Percentiles rank a stretch among this genome's conserved stretches.
These are phyloP conservation scores for Yarrowia bubula DNA, from an alignment of 805 yeast genomes.

Conservation along the genomic window DNA sequence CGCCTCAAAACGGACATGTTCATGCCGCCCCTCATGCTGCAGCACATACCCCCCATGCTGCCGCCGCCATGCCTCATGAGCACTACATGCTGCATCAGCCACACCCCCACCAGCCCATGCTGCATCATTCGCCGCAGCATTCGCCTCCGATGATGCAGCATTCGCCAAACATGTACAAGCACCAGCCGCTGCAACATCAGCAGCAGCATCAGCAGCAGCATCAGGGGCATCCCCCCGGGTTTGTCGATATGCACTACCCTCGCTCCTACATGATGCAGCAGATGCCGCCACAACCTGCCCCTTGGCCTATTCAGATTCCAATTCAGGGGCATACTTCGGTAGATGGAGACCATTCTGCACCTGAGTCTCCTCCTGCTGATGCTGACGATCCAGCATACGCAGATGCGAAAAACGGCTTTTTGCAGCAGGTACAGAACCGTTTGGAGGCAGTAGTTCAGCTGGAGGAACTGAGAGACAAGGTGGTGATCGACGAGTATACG, in stretches of 20 bases:
- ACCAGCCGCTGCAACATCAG: not conserved
- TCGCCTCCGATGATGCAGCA: conserved; percentile 19
- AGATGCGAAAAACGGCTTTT: conserved; percentile 29
- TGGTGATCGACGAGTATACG: conserved; percentile 18
- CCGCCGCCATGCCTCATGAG: conserved; percentile 3
- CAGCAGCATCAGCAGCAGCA: not conserved
- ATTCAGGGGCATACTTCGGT: conserved; percentile 21
- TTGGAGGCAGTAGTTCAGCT: conserved; percentile 24
- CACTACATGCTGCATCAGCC: conserved; percentile 1
- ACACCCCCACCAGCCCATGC: not conserved
- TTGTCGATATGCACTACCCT: not conserved
- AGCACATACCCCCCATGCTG: not conserved
- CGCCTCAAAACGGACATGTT: conserved; percentile 15
- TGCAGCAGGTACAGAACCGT: conserved; percentile 25
- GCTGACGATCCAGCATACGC: conserved; percentile 27
- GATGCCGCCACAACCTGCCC: conserved; percentile 17
- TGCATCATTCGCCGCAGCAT: conserved; percentile 10
- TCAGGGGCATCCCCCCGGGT: not conserved
- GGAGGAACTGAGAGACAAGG: conserved; percentile 24
- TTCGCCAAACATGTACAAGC: conserved; percentile 8
- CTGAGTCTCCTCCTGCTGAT: not conserved
- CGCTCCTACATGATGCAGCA: conserved; percentile 15
- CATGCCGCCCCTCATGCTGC: not conserved
- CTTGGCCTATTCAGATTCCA: conserved; percentile 16
- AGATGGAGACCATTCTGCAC: conserved; percentile 10